Evolutionary conservation across 2,329 filamentous ascomycete genomes (phyloP), one percentile per base, ranked within the genome.

Genomic region (Stachybotrys elegans): DNA sequence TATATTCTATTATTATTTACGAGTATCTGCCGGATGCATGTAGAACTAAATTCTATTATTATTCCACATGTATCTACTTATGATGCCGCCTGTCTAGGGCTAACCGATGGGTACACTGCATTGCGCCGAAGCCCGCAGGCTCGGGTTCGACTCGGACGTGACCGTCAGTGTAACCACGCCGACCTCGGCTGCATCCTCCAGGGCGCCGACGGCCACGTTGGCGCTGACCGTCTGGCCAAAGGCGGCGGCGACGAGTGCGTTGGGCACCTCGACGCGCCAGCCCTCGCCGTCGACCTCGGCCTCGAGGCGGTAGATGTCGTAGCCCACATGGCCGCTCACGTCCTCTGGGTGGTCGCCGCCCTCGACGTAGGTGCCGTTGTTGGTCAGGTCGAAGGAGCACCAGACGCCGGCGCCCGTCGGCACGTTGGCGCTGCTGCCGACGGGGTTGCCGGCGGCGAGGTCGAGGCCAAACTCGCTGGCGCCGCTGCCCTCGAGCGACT

Each of bases 251-350:
- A 70, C 65, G 25, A 72, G 47, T 4, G 58, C 61, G 40, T 70
- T 71, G 11, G 63, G 60, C 14, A 76, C 43, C 43, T 62, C 69
- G 2, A 71, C 67, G 8, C 56, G 59, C 73, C 73, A 77, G 0
- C 74, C 73, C 3, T 63, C 55, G 12, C 66, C 68, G 6, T 69
- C 61, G 4, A 75, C 62, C 39, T 60, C 50, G 1, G 70, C 71
- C 16, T 57, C 62, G n/a, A 77, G 55, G 11, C 72, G 61, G 56
- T 71, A 76, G 22, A 77, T 67, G 37, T 76, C 73, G 2, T 64
- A 68, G 6, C 55, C 58, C 5, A 19, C 3, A 46, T 71, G 71
- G 12, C 54, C 55, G 0, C 66, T 58, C 2, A 70, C 49, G 45
- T 72, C 62, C 40, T 62, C 54, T 2, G 60, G 59, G 22, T 65